Evolutionary conservation across 345 rosid genomes (phyloP).

Genomic region (Murraya koenigii): DNA sequence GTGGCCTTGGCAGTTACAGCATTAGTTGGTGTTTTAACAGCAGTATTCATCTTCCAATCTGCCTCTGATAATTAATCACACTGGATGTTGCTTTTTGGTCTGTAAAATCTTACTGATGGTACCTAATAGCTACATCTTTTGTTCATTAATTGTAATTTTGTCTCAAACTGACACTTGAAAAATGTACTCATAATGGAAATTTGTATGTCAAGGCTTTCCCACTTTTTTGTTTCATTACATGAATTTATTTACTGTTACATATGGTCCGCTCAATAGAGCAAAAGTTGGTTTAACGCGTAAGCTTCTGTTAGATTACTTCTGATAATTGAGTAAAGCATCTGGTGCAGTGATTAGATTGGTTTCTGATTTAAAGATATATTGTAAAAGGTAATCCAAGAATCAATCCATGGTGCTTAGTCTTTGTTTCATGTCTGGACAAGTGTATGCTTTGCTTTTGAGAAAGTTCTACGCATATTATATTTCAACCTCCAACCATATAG

Average conservation of each 20-base stretch:
- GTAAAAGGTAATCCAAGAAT: not conserved
- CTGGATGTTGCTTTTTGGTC: not conserved
- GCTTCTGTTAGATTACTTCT: not conserved
- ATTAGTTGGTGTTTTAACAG: conserved; percentile 71
- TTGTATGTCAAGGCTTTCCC: conserved; percentile 4
- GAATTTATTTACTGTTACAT: conserved; percentile 13
- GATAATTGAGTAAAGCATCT: not conserved
- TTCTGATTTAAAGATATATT: not conserved
- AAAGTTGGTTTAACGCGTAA: not conserved
- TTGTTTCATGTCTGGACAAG: not conserved
- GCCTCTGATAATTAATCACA: conserved; percentile 58
- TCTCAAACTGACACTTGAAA: not conserved
- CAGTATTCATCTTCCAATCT: conserved; percentile 89
- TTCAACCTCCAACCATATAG: not conserved
- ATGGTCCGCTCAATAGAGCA: not conserved
- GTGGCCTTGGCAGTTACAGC: conserved; percentile 85
- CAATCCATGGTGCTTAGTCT: not conserved
- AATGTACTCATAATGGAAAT: conserved; percentile 6
- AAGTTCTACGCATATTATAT: not conserved
- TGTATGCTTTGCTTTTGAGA: not conserved
- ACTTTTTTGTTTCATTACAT: not conserved
- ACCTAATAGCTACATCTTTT: conserved; percentile 13
- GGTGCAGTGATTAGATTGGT: not conserved
- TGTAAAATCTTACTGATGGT: conserved; percentile 22
- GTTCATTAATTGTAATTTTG: conserved; percentile 5